Conservation (phyloP, 2,329 filamentous ascomycete species). For the Alternaria rosae region DNA sequence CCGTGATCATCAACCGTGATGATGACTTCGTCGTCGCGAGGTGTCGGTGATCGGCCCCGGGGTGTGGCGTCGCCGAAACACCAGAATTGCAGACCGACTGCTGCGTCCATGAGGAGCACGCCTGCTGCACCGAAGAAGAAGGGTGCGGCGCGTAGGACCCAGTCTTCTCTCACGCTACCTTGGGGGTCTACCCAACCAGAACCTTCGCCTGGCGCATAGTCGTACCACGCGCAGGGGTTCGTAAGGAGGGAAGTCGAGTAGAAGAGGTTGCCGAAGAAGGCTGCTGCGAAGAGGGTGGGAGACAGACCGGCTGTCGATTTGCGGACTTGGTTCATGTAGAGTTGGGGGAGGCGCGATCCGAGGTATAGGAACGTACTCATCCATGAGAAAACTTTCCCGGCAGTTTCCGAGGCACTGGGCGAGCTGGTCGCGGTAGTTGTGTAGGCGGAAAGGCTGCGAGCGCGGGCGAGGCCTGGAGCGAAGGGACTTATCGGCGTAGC, state of each 20-base stretch:
- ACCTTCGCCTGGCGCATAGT: slow-evolving; percentile 62
- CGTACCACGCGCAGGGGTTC: slow-evolving; percentile 69
- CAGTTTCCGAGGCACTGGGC: slow-evolving; percentile 31
- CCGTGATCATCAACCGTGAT: slow-evolving; percentile 53
- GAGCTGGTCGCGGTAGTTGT: slow-evolving; percentile 11
- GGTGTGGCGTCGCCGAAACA: slow-evolving; percentile 60
- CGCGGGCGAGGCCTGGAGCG: slow-evolving; percentile 24
- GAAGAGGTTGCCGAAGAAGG: slow-evolving; percentile 73
- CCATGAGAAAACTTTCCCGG: slow-evolving; percentile 56
- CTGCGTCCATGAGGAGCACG: slow-evolving; percentile 67
- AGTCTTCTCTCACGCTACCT: slow-evolving; percentile 63
- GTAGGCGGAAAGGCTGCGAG: slow-evolving; percentile 22
- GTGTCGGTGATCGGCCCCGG: slow-evolving; percentile 21
- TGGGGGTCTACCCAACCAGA: slow-evolving; percentile 65
- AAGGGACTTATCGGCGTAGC: slow-evolving; percentile 38
- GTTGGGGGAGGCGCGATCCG: slow-evolving; percentile 60
- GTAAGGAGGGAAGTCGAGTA: slow-evolving; percentile 69
- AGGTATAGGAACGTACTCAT: slow-evolving; percentile 53
- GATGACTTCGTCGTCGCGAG: slow-evolving; percentile 55
- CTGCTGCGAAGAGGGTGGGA: slow-evolving; percentile 69
- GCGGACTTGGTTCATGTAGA: slow-evolving; percentile 70
- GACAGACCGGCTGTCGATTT: slow-evolving; percentile 70
- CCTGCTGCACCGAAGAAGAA: slow-evolving; percentile 73
- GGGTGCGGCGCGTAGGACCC: slow-evolving; percentile 65
- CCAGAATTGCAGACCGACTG: slow-evolving; percentile 69